Evolutionary conservation across 805 yeast species (phyloP).

Genomic region (Metschnikowia amazonensis): DNA sequence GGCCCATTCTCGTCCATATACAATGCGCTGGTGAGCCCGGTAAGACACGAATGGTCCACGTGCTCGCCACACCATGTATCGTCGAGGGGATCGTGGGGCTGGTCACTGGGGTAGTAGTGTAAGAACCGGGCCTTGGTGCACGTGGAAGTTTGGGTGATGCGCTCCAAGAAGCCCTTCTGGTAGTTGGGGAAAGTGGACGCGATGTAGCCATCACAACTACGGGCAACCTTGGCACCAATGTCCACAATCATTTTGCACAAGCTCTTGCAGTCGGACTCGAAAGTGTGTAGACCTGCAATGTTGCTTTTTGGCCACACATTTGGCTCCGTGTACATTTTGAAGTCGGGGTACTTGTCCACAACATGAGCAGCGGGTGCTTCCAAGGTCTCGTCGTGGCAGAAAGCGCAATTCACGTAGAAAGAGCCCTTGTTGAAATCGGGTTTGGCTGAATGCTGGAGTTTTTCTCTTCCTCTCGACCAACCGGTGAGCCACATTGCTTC

Average conservation of each 20-base stretch:
- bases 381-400: constrained; percentile 37
- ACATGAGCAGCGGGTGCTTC: constrained; percentile 46
- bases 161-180: constrained; percentile 35
- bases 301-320: constrained; percentile 49
- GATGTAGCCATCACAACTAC: constrained; percentile 49
- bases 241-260: constrained; percentile 45
- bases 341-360: constrained; percentile 25
- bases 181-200: constrained; percentile 25
- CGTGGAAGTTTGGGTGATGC: constrained; percentile 46
- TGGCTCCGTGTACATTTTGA: constrained; percentile 44
- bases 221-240: constrained; percentile 48
- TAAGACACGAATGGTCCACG: constrained; percentile 55
- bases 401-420: constrained; percentile 56
- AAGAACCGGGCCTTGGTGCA: constrained; percentile 56
- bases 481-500: constrained; percentile 54
- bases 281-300: constrained; percentile 24
- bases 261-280: constrained; percentile 35
- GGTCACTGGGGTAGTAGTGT: constrained; percentile 49
- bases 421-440: constrained; percentile 55
- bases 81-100: background rate
- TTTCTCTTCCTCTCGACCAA: constrained; percentile 59
- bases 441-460: constrained; percentile 35
- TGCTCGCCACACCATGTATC: constrained; percentile 59
- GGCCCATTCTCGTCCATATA: constrained; percentile 40
- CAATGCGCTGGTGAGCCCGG: constrained; percentile 55